Evolutionary conservation across 495 filamentous ascomycete species (phyloP).

Genomic region (Cercophora newfieldiana): DNA sequence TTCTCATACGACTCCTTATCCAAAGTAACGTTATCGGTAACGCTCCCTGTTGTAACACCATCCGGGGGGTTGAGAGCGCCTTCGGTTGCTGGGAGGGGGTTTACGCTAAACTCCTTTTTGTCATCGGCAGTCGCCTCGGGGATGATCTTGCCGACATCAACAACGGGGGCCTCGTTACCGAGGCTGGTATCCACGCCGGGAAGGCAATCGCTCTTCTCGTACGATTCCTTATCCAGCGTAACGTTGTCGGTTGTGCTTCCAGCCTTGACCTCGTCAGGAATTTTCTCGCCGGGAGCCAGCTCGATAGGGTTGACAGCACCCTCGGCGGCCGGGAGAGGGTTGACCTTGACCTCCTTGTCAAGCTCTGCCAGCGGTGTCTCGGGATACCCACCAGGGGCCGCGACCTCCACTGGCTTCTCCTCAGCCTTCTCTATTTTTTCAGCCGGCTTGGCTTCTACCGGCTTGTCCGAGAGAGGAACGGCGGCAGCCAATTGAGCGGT

Average conservation of each 20-base stretch:
- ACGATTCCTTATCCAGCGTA: slow-evolving; percentile 77
- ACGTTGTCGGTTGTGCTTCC: slow-evolving; percentile 60
- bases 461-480: slow-evolving; percentile 32
- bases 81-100: slow-evolving; percentile 74
- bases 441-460: slow-evolving; percentile 39
- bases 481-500: slow-evolving; percentile 38
- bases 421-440: slow-evolving; percentile 40
- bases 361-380: slow-evolving; percentile 62
- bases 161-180: neutral
- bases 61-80: slow-evolving; percentile 74
- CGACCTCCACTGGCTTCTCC: slow-evolving; percentile 27
- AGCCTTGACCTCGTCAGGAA: slow-evolving; percentile 60
- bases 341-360: slow-evolving; percentile 60
- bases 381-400: slow-evolving; percentile 72
- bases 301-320: slow-evolving; percentile 80
- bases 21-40: slow-evolving; percentile 63
- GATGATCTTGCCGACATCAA: neutral
- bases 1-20: slow-evolving; percentile 86
- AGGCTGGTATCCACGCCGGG: slow-evolving; percentile 24
- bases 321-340: slow-evolving; percentile 74
- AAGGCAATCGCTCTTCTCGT: slow-evolving; percentile 69
- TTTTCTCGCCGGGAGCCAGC: slow-evolving; percentile 75
- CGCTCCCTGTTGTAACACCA: slow-evolving; percentile 59
- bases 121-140: slow-evolving; percentile 28
- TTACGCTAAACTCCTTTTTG: slow-evolving; percentile 60